Conservation (phyloP, 2,329 filamentous ascomycete genomes). For the Myriosclerotinia curreyana region DNA sequence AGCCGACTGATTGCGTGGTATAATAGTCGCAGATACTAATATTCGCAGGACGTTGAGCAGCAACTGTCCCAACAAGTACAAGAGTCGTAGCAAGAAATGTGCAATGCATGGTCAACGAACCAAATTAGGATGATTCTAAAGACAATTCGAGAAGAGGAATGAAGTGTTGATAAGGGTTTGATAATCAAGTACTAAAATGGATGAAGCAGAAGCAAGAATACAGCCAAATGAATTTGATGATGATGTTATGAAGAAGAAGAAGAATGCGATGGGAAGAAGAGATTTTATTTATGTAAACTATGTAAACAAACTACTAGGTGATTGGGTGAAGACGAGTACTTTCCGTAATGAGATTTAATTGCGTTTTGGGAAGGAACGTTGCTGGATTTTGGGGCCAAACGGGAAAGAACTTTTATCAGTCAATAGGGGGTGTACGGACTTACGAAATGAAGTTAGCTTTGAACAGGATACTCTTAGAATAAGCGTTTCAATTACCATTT, state of each 20-base stretch:
- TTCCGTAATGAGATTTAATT: background rate
- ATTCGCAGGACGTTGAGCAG: conserved; percentile 47
- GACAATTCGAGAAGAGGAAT: background rate
- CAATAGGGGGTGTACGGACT: no score
- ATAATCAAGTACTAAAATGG: background rate
- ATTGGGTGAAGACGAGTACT: background rate
- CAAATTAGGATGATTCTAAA: background rate
- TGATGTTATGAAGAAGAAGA: background rate
- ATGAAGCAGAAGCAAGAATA: background rate
- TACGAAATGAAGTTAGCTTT: no score
- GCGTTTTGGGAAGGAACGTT: background rate
- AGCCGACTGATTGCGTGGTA: conserved; percentile 44
- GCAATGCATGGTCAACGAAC: conserved; percentile 30
- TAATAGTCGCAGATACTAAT: conserved; percentile 62
- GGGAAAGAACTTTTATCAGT: background rate
- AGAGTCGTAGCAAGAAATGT: conserved; percentile 27
- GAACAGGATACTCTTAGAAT: no score
- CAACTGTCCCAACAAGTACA: conserved; percentile 19
- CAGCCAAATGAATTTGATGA: background rate
- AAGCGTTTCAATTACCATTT: no score
- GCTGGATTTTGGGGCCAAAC: background rate
- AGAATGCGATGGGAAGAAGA: background rate
- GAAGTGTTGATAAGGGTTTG: no score
- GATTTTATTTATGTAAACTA: background rate
- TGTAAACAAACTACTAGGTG: background rate